Evolutionary conservation across 495 filamentous ascomycete species (phyloP), one percentile per base, ranked within the genome.

Genomic region (Hypomontagnella monticulosa): DNA sequence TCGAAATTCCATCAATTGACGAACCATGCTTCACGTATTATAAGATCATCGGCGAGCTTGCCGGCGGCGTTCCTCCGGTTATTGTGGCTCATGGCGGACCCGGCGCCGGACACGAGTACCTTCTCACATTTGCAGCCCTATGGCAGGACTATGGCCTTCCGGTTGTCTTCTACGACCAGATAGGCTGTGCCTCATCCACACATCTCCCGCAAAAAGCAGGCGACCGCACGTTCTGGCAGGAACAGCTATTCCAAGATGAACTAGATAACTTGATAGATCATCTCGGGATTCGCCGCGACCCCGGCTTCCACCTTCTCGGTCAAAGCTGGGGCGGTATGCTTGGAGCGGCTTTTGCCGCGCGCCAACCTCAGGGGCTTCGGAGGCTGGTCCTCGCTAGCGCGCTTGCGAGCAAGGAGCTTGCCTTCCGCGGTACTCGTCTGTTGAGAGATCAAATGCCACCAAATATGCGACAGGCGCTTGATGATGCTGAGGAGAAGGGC

Each of bases 101-200:
- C 4, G 80, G 81, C 19, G 72, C 69, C n/a, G 70, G 72, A 2
- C 78, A 81, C 43, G 68, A 76, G 33, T 82, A 80, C 62, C 68
- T 81, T 10, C 63, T 75, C 12, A 67, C 80, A 0, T 66, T 82
- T 15, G 52, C 55, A 8, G 70, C 74, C 36, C 69, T 83, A 5
- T 58, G 67, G 57, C 18, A 16, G 9, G 37, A 75, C 19, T 77
- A 34, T 10, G 14, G 30, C 9, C n/a, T 50, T 18, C 78, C 82
- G 3, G 71, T 83, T 3, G 69, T 84, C n/a, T 64, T 84, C 57
- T 85, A 85, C 63, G 81, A 84, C 60, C 83, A 85, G 56, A 66
- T 85, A 49, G 81, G 81, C n/a, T 81, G 77, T 59, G 82, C 78
- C 14, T 33, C 61, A 6, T 81, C 76, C 11, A 82, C 83, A 0